Conservation (phyloP, 768 basidiomycete genomes). For the Leccinum aurantiacum region DNA sequence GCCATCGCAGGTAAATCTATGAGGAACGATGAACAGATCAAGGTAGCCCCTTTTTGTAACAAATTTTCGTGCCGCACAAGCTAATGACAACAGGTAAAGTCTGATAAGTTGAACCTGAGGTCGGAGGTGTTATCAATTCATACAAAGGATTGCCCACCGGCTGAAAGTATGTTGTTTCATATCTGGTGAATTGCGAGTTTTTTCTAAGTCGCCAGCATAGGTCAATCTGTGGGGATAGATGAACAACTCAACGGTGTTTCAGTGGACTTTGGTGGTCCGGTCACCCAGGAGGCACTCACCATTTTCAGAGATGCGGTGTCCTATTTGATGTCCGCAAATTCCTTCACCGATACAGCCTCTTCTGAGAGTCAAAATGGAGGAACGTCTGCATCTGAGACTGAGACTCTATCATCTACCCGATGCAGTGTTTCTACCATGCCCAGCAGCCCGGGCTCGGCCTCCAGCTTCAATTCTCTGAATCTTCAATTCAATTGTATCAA, state of each 20-base stretch:
- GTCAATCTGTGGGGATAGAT: background rate
- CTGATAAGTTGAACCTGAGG: constrained; percentile 4
- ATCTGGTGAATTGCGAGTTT: background rate
- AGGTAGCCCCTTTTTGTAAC: background rate
- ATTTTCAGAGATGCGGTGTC: background rate
- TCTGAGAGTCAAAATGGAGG: background rate
- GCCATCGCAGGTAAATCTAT: background rate
- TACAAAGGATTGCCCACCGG: background rate
- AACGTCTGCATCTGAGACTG: background rate
- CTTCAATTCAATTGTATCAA: background rate
- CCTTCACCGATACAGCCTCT: background rate
- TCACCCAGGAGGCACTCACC: background rate
- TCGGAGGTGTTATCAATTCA: background rate
- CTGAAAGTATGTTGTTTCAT: background rate
- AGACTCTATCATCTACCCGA: too few species aligned
- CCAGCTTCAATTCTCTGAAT: background rate
- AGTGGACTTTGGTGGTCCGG: background rate
- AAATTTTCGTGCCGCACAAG: too few species aligned
- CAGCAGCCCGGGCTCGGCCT: background rate
- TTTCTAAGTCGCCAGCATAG: background rate
- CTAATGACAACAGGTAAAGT: constrained; percentile 1
- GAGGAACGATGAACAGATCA: background rate
- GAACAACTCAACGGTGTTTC: background rate
- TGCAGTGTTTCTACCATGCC: constrained; percentile 1
- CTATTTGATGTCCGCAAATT: background rate